These are phyloP conservation scores for Beauveria varroae DNA, from an alignment of 2,329 filamentous ascomycete species.

Conservation along the genomic window DNA sequence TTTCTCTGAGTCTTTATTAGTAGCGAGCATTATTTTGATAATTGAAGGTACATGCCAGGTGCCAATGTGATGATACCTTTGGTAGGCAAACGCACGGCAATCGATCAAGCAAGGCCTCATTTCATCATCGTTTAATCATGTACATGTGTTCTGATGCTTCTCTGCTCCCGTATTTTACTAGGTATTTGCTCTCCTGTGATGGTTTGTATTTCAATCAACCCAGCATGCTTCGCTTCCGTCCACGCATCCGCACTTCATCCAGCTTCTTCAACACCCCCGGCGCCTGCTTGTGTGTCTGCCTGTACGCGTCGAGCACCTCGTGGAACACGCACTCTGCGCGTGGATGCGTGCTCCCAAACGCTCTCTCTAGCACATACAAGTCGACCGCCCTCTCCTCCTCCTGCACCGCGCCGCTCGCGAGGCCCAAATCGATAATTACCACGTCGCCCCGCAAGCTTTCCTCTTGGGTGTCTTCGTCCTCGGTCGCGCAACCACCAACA, in stretches of 20 bases:
- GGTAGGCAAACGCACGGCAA: background rate
- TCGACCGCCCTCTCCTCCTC: conserved; percentile 96
- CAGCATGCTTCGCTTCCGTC: conserved; percentile 94
- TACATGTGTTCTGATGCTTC: background rate
- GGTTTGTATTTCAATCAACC: conserved; percentile 43
- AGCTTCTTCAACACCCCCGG: conserved; percentile 68
- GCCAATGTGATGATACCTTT: background rate
- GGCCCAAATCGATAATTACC: conserved; percentile 88
- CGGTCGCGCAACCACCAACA: conserved; percentile 10
- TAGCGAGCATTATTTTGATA: conserved; percentile 7
- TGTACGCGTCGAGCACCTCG: conserved; percentile 69
- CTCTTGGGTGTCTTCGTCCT: conserved; percentile 14
- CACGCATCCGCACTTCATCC: conserved; percentile 88
- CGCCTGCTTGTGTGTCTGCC: conserved; percentile 65
- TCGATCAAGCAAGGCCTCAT: background rate
- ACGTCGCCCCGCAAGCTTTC: conserved; percentile 59
- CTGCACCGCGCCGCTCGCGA: conserved; percentile 70
- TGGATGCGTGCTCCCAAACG: conserved; percentile 92
- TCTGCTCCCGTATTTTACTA: background rate
- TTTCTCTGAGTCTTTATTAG: background rate
- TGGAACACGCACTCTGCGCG: conserved; percentile 69
- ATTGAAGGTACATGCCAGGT: background rate
- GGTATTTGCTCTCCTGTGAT: background rate
- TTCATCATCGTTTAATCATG: background rate
- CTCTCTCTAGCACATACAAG: conserved; percentile 88